Evolutionary conservation across 768 basidiomycete genomes (phyloP).

Genomic region (Sistotremastrum niveocremeum): DNA sequence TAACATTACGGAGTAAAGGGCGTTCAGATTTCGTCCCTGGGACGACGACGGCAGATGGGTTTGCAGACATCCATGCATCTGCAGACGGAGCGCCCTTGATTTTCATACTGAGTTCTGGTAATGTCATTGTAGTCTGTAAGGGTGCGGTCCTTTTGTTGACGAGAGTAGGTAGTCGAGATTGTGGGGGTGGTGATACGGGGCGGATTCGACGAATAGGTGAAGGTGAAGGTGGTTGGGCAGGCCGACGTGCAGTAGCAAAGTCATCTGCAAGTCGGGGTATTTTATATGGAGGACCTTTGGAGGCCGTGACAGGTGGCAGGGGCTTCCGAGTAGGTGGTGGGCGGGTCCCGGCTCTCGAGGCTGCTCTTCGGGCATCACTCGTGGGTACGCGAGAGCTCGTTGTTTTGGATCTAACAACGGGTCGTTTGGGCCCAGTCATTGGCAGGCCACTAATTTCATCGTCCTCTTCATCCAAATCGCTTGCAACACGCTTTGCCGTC

Average conservation of each 20-base stretch:
- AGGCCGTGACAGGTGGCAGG: conserved; percentile 47
- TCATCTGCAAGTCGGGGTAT: conserved; percentile 25
- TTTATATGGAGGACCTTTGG: conserved; percentile 34
- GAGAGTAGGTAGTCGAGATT: conserved; percentile 68
- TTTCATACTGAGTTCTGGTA: conserved; percentile 27
- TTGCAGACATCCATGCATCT: conserved; percentile 69
- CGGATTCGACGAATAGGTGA: conserved; percentile 27
- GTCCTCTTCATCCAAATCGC: conserved; percentile 57
- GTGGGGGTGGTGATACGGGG: conserved; percentile 15
- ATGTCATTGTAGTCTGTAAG: conserved; percentile 38
- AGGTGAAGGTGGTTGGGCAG: conserved; percentile 32
- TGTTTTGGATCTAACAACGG: neutral
- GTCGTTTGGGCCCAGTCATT: neutral
- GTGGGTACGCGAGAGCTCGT: conserved; percentile 7
- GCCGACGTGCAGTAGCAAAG: conserved; percentile 19
- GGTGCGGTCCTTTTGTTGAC: conserved; percentile 30
- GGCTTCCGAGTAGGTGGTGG: conserved; percentile 3
- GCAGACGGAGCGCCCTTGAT: conserved; percentile 21
- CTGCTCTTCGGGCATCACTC: conserved; percentile 15
- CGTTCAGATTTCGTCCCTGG: conserved; percentile 60
- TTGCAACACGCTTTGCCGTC: conserved; percentile 51
- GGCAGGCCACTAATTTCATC: conserved; percentile 17
- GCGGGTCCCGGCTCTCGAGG: conserved; percentile 13
- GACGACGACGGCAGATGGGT: conserved; percentile 53
- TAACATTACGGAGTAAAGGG: conserved; percentile 58